These are phyloP conservation scores for Extremus antarcticus DNA, from an alignment of 495 filamentous ascomycete genomes.

Conservation along the genomic window DNA sequence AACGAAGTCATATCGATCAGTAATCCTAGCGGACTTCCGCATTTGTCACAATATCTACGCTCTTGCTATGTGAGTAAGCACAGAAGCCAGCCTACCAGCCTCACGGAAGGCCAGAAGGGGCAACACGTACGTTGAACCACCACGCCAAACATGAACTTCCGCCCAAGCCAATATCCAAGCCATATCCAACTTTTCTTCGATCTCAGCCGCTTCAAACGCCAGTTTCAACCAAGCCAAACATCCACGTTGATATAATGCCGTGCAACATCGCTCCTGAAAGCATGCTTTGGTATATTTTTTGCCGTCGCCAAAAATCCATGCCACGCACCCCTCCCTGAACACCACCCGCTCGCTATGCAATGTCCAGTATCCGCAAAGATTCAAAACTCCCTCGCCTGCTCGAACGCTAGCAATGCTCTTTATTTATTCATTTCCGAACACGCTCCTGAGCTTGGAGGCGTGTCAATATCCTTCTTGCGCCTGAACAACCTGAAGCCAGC, in stretches of 20 bases:
- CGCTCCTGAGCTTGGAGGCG: constrained; percentile 15
- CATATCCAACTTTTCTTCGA: background rate
- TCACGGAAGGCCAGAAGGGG: too few relatives aligned
- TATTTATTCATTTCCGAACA: constrained; percentile 9
- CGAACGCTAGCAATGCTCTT: background rate
- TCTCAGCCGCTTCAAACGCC: background rate
- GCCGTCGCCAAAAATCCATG: background rate
- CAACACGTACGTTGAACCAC: too few relatives aligned
- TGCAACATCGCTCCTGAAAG: background rate
- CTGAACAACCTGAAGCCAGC: constrained; percentile 17
- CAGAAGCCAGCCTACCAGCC: too few relatives aligned
- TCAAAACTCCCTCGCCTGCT: background rate
- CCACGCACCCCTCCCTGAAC: background rate
- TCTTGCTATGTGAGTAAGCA: too few relatives aligned
- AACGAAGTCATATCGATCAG: too few relatives aligned
- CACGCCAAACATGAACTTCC: too few relatives aligned
- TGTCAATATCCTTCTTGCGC: constrained; percentile 10
- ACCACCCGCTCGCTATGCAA: constrained; percentile 10
- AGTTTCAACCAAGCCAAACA: background rate
- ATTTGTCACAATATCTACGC: too few relatives aligned
- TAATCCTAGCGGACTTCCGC: too few relatives aligned
- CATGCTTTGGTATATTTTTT: background rate
- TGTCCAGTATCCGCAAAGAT: background rate
- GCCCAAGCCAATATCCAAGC: too few relatives aligned
- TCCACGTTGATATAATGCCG: background rate